These are phyloP conservation scores for Mycena haematopus DNA, from an alignment of 768 basidiomycete species.

Conservation along the genomic window DNA sequence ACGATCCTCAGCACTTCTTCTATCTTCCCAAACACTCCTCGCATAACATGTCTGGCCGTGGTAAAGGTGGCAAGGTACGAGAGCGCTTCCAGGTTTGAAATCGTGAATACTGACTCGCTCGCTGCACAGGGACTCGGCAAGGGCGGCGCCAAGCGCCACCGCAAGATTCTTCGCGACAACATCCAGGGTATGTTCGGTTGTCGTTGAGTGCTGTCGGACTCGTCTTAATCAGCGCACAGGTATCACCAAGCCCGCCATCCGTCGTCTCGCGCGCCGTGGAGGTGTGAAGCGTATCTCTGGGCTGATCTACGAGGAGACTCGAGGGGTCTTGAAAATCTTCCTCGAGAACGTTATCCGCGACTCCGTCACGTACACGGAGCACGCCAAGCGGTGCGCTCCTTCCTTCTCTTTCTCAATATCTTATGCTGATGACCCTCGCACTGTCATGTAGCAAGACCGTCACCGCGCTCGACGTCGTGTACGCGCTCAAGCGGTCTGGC, in stretches of 20 bases:
- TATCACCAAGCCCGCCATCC: constrained; percentile 84
- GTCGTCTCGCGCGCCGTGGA: constrained; percentile 94
- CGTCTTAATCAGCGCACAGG: constrained; percentile 43
- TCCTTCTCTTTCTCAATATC: neutral
- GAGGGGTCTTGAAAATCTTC: constrained; percentile 94
- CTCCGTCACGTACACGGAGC: constrained; percentile 74
- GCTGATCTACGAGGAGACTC: constrained; percentile 58
- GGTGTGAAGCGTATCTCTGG: constrained; percentile 94
- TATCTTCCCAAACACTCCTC: constrained; percentile 21
- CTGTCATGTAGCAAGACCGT: constrained; percentile 66
- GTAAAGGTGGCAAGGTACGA: constrained; percentile 88
- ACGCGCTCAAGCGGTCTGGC: constrained; percentile 84
- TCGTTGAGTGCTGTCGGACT: neutral
- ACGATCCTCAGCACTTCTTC: constrained; percentile 10
- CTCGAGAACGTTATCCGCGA: constrained; percentile 92
- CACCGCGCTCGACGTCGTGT: constrained; percentile 92
- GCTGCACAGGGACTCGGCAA: neutral
- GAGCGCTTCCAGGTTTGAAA: neutral
- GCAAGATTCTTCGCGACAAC: constrained; percentile 1
- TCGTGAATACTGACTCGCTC: neutral
- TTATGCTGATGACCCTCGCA: neutral
- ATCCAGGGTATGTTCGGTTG: neutral
- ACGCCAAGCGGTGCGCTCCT: constrained; percentile 81
- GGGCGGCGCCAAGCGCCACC: neutral
- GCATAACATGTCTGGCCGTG: constrained; percentile 87